These are phyloP conservation scores for Speleostelium caveatum DNA, from an alignment of 78 protist genomes.

Conservation along the genomic window DNA sequence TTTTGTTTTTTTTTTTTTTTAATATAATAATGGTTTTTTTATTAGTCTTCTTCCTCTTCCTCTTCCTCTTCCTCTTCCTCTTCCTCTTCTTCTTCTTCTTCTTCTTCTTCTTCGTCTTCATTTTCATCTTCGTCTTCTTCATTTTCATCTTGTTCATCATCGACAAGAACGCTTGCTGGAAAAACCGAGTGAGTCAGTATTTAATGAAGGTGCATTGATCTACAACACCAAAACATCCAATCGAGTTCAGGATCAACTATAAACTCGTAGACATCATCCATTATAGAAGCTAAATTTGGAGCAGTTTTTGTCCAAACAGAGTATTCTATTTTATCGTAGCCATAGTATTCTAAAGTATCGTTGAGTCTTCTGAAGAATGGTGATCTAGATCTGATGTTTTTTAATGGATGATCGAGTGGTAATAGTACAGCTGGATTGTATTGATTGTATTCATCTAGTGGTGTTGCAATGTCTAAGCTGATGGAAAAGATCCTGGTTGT, in stretches of 20 bases:
- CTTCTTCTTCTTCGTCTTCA: too few species aligned
- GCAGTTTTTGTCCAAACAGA: background rate
- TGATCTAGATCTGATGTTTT: background rate
- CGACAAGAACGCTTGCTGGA: too few species aligned
- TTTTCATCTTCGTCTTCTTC: too few species aligned
- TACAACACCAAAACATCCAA: background rate
- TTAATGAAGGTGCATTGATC: background rate
- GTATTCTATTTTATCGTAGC: background rate
- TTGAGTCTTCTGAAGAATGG: background rate
- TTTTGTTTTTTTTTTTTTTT: too few species aligned
- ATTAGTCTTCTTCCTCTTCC: too few species aligned
- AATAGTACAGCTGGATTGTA: background rate
- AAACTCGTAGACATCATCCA: background rate
- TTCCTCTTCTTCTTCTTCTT: too few species aligned
- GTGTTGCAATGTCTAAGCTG: background rate
- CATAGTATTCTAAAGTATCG: background rate
- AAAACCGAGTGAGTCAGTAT: too few species aligned
- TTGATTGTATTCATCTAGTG: background rate
- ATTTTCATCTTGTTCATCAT: too few species aligned
- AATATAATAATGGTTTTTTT: too few species aligned
- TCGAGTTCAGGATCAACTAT: too few species aligned
- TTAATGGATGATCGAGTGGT: background rate
- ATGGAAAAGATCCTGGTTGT: too few species aligned
- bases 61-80: too few species aligned
- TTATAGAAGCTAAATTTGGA: background rate